These are phyloP conservation scores for Sarocladium oryzae DNA, from an alignment of 2,329 filamentous ascomycete genomes.

Conservation along the genomic window DNA sequence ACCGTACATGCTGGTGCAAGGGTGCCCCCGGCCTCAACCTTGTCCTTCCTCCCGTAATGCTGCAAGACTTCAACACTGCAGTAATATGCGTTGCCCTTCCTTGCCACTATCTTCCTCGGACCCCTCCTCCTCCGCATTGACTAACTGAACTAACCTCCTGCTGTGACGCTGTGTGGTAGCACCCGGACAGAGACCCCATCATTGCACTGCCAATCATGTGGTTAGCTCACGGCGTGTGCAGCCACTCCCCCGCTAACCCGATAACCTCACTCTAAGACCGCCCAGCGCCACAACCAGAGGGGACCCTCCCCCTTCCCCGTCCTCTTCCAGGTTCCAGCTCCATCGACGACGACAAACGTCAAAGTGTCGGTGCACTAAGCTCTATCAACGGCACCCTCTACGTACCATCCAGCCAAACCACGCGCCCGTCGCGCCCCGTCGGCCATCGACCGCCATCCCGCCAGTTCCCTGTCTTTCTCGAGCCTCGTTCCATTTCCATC, in stretches of 20 bases:
- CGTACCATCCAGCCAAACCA: background rate
- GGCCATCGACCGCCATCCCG: background rate
- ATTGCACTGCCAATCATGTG: conserved; percentile 6
- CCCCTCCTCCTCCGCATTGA: background rate
- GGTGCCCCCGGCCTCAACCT: background rate
- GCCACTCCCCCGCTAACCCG: background rate
- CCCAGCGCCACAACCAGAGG: conserved; percentile 1
- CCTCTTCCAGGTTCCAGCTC: too few species aligned
- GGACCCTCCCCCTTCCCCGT: too few species aligned
- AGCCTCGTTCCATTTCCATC: conserved; percentile 5
- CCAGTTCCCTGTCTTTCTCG: background rate
- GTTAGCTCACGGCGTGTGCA: background rate
- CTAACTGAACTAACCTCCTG: background rate
- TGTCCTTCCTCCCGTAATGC: too few species aligned
- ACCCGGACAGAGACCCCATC: background rate
- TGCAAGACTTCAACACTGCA: too few species aligned
- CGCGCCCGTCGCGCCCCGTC: conserved; percentile 6
- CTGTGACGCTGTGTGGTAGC: conserved; percentile 1
- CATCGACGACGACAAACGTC: background rate
- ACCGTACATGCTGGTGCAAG: background rate
- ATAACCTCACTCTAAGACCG: conserved; percentile 2
- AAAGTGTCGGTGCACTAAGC: background rate
- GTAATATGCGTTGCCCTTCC: too few species aligned
- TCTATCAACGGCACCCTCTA: conserved; percentile 3
- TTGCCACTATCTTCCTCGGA: background rate